Evolutionary conservation across 371 early-diverging fungal genomes (phyloP).

Genomic region (Chytridium lagenaria): DNA sequence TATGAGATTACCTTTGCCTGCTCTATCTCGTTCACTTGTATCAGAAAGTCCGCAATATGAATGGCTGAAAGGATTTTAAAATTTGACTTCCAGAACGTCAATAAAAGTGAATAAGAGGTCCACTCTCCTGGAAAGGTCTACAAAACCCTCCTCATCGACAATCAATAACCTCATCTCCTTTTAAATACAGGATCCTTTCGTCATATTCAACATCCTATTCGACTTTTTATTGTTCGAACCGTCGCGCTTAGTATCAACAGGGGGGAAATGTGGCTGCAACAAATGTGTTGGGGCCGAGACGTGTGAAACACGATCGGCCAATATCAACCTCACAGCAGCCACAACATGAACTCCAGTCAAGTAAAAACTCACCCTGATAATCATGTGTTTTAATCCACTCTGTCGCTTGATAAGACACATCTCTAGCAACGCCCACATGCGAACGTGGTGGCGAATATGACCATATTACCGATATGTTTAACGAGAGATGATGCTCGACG

Average conservation of each 20-base stretch:
- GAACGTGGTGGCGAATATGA: too few species aligned
- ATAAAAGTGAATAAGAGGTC: too few species aligned
- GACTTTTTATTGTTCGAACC: background rate
- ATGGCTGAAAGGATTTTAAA: constrained; percentile 22
- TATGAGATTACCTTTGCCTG: constrained; percentile 31
- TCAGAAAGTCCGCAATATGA: constrained; percentile 23
- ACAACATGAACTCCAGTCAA: too few species aligned
- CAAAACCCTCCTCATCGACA: background rate
- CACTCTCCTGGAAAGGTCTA: background rate
- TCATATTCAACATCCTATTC: background rate
- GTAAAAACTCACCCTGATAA: too few species aligned
- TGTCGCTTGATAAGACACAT: too few species aligned
- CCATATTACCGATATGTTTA: too few species aligned
- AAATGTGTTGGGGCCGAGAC: background rate
- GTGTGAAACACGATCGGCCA: background rate
- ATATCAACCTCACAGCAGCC: too few species aligned
- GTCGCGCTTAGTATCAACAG: background rate
- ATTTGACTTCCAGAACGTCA: constrained; percentile 30
- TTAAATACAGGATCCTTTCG: background rate
- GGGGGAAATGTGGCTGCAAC: background rate
- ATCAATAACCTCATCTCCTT: background rate
- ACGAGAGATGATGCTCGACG: too few species aligned
- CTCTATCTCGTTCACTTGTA: constrained; percentile 17
- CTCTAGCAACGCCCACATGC: too few species aligned
- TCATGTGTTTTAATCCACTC: too few species aligned